Evolutionary conservation across 805 yeast species (phyloP), one percentile per base, ranked within the genome.

Genomic region (Maudiozyma turicensis): DNA sequence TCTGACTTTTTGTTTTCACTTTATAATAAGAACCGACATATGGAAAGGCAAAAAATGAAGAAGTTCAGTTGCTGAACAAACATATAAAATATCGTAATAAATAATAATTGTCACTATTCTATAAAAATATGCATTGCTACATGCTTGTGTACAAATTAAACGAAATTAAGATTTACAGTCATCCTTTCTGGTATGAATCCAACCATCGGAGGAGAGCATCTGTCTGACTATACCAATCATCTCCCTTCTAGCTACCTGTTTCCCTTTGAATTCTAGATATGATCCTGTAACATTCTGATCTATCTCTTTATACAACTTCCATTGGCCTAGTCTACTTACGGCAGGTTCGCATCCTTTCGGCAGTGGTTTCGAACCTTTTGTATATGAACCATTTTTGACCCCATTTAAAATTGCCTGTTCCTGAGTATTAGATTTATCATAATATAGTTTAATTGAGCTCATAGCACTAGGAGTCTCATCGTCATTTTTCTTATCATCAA

Each of bases 301-400:
- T 5, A 60, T 5, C 6, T 43, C 40, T 9, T 47, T 39, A 45
- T 47, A 59, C 10, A 57, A 9, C 3, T 47, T 43, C 66, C 68
- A 64, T 48, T 61, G 62, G 7, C 58, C 47, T 37, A 48, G 50
- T 41, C 68, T 52, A 30, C 66, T 59, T 4, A 65, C 45, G 0
- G 48, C 31, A 0, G 65, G 38, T 45, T 63, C 60, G 6, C 80
- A 79, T 13, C 72, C 69, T 14, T 57, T 59, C 38, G 72, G 63
- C 0, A 81, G 69, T 0, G 73, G 72, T 44, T 65, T 67, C 38
- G 65, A 72, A 2, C 52, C 48, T 54, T 77, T 80, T 0, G 72
- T 52, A 48, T 61, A 71, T 20, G 73, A 71, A 0, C 91, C 90
- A 52, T 79, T 79, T 51, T 73, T 78, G 5, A 82, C 77, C 0